These are phyloP conservation scores for Rhytidhysteron rufulum DNA, from an alignment of 2,329 filamentous ascomycete species.

Conservation along the genomic window DNA sequence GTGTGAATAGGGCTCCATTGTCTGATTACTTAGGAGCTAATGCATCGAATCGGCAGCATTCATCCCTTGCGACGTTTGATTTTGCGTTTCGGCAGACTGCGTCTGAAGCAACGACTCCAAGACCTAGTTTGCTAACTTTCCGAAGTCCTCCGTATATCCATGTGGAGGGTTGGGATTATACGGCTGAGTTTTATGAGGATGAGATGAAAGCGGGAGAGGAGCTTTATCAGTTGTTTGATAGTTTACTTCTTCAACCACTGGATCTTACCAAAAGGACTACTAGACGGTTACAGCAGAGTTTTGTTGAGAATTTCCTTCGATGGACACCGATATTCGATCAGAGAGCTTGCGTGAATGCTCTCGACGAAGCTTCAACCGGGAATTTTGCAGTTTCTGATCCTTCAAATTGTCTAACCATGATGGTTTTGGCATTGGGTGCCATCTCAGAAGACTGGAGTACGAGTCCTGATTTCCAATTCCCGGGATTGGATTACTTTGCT, in stretches of 20 bases:
- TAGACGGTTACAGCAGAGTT: conserved; percentile 19
- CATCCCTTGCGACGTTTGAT: conserved; percentile 15
- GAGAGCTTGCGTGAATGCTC: conserved; percentile 14
- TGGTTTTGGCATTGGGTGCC: conserved; percentile 20
- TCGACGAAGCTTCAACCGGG: conserved; percentile 12
- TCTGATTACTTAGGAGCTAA: conserved; percentile 11
- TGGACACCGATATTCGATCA: conserved; percentile 25
- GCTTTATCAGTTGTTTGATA: conserved; percentile 20
- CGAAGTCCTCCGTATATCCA: conserved; percentile 18
- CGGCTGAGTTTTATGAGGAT: conserved; percentile 24
- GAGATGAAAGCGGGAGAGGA: conserved; percentile 21
- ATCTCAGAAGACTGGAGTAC: conserved; percentile 18
- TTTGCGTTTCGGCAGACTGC: conserved; percentile 23
- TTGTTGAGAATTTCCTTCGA: conserved; percentile 23
- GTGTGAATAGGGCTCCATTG: conserved; percentile 11
- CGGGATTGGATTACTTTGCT: conserved; percentile 22
- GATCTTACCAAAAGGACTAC: conserved; percentile 18
- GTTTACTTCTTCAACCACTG: conserved; percentile 9
- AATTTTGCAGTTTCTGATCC: conserved; percentile 10
- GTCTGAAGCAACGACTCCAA: conserved; percentile 19
- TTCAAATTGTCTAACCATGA: conserved; percentile 17
- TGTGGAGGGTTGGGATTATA: conserved; percentile 26
- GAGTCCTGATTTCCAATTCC: conserved; percentile 11
- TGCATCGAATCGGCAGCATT: conserved; percentile 11
- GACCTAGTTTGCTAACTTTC: conserved; percentile 21